These are phyloP conservation scores for Boletus subparvulus DNA, from an alignment of 768 basidiomycete genomes.

Conservation along the genomic window DNA sequence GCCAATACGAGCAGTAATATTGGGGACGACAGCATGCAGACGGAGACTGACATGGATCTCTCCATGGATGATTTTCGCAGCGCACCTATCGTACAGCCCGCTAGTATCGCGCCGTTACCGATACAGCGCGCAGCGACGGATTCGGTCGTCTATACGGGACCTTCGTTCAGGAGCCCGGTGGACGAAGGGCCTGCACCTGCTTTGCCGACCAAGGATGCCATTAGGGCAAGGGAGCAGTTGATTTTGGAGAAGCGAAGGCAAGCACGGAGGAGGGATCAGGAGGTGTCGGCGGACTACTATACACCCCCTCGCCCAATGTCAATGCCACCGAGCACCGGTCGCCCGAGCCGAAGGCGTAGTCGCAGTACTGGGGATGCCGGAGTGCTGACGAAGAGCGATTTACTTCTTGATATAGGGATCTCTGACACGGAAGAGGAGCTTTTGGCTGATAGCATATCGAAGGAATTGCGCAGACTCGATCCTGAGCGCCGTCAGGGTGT, in stretches of 20 bases:
- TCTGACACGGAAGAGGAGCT: conserved; percentile 50
- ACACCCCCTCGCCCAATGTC: conserved; percentile 32
- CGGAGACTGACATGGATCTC: conserved; percentile 34
- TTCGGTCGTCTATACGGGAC: conserved; percentile 35
- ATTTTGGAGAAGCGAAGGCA: conserved; percentile 71
- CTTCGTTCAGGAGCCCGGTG: conserved; percentile 35
- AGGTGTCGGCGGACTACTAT: conserved; percentile 38
- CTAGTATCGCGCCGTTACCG: conserved; percentile 22
- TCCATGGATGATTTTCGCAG: conserved; percentile 27
- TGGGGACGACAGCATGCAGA: conserved; percentile 30
- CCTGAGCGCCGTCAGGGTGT: conserved; percentile 30
- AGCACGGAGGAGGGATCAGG: conserved; percentile 54
- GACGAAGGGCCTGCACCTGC: conserved; percentile 36
- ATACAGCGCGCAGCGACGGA: conserved; percentile 56
- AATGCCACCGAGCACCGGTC: conserved; percentile 32
- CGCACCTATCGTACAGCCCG: conserved; percentile 9
- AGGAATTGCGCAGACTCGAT: conserved; percentile 64
- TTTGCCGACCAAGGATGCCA: conserved; percentile 65
- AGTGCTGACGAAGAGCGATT: conserved; percentile 34
- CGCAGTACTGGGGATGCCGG: conserved; percentile 78
- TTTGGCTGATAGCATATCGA: conserved; percentile 68
- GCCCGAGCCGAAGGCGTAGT: conserved; percentile 66
- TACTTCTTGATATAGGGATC: conserved; percentile 38
- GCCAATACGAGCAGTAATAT: conserved; percentile 36
- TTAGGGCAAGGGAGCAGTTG: conserved; percentile 60